Evolutionary conservation across 106 monocot species (phyloP), one percentile per base, ranked within the genome.

Genomic region (Dendrobium chrysotoxum): DNA sequence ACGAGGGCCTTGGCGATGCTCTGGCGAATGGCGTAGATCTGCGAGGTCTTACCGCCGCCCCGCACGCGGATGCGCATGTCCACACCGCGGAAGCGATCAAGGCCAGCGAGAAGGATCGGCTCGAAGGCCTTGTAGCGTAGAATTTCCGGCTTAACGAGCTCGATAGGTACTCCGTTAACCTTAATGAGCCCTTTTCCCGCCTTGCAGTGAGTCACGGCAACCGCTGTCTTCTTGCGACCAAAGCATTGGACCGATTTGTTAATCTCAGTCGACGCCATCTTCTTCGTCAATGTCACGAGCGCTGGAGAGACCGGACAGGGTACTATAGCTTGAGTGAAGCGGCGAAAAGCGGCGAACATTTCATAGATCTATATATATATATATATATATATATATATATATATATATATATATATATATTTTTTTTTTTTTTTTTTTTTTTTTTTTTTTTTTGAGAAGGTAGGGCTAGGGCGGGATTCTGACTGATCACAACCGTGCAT

Each of bases 51-150:
- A 18, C 82, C 82, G 41, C 76, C 76, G 15, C 82, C 61, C 2
- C 39, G 30, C 1, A 82, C 76, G 40, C 76, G 58, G 65, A 82
- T 77, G 61, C 76, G 65, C 75, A 82, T 82, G 44, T 82, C 64
- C n/a, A 82, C 82, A 4, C 65, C 82, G 28, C 58, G 42, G 30
- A 82, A 82, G 39, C 61, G 76, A 28, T 75, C 40, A 30, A 55
- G 28, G 76, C 76, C 65, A 8, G 55, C 76, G 28, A 82, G 82
- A 18, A 82, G 82, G 20, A 82, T 55, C 23, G 82, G 82, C 30
- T 82, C 82, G 45, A 82, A 76, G 64, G 30, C 64, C 53, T 82
- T 82, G 76, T 82, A 82, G n/a, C 82, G 41, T 65, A 82, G 82
- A 3, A 82, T 76, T 45, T 82, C 76, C 6, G 76, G 82, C 65